Evolutionary conservation across 2,329 filamentous ascomycete genomes (phyloP).

Genomic region (Aureobasidium leucospermi): DNA sequence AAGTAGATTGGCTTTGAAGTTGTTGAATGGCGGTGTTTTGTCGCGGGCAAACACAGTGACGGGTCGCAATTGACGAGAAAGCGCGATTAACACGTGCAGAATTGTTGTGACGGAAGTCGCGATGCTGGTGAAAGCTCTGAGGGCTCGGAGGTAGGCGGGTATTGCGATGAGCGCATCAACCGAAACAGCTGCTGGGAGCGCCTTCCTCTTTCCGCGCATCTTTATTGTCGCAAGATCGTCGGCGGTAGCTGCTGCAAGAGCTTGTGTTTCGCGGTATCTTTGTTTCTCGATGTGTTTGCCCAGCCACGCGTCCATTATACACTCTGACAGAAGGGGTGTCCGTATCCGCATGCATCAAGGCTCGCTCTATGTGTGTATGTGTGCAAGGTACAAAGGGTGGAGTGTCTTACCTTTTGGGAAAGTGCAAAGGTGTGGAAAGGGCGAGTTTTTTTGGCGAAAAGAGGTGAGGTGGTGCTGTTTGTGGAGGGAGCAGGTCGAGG

Average conservation of each 20-base stretch:
- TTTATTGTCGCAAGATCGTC: slow-evolving; percentile 1
- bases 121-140: slow-evolving; percentile 4
- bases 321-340: slow-evolving; percentile 4
- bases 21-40: not conserved
- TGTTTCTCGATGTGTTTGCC: slow-evolving; percentile 4
- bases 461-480: not conserved
- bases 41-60: not conserved
- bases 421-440: not conserved
- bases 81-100: not conserved
- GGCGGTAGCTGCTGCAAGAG: not conserved
- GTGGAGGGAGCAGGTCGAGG: slow-evolving; percentile 9
- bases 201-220: not conserved
- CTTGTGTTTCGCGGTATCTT: not conserved
- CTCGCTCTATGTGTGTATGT: not conserved
- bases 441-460: not conserved
- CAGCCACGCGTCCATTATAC: slow-evolving; percentile 9
- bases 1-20: not conserved
- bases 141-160: slow-evolving; percentile 6
- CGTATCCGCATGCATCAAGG: not conserved
- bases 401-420: slow-evolving; percentile 10
- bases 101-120: slow-evolving; percentile 1
- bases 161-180: not conserved
- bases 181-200: not conserved
- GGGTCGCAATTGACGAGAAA: not conserved
- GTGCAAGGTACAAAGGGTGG: not conserved